Evolutionary conservation across 768 basidiomycete species (phyloP), one percentile per base, ranked within the genome.

Genomic region (Lactarius psammicola): DNA sequence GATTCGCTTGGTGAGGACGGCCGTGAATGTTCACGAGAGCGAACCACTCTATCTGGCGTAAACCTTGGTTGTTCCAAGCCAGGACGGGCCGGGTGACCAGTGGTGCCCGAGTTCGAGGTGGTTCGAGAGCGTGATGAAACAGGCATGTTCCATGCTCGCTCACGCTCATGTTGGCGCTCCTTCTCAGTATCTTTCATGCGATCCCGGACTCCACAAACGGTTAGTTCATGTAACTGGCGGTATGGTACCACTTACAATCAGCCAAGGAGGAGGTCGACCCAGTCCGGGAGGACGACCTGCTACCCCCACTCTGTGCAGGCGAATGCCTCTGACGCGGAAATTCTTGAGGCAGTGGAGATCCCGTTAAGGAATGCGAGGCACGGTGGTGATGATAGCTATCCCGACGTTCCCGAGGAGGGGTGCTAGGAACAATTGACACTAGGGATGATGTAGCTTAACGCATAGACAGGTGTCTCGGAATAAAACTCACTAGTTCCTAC

Each of bases 61-160:
- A 42, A 61, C 28, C 58, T 31, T 9, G 58, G 11, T 7, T 62
- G 61, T 33, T 59, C 62, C 11, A 42, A 60, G 36, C 56, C 51
- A 34, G 56, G 66, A 57, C 58, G 61, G 26, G 76, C 71, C 42
- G 84, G 75, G 26, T 76, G 75, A 40, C 80, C 76, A 44, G 31
- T 28, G 4, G 26, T 20, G 33, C 44, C 26, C 71, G 74, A 11
- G 75, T 76, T 63, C 78, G 78, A 23, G 72, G 69, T 30, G 74
- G 77, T 59, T 74, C 75, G 62, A 68, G 61, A 63, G 75, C 74
- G 23, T 79, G 79, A 67, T 76, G 76, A 20, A 75, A 69, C 62
- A 13, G 78, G 80, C 67, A 77, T 83, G 54, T 82, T 82, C 85
- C 84, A 81, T 53, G 78, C 78, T 56, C 78, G 79, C 71, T 85